Percentiles rank a stretch among this genome's conserved stretches.
Conservation (phyloP, 75 land plant species). For the Pseudotsuga menziesii region DNA sequence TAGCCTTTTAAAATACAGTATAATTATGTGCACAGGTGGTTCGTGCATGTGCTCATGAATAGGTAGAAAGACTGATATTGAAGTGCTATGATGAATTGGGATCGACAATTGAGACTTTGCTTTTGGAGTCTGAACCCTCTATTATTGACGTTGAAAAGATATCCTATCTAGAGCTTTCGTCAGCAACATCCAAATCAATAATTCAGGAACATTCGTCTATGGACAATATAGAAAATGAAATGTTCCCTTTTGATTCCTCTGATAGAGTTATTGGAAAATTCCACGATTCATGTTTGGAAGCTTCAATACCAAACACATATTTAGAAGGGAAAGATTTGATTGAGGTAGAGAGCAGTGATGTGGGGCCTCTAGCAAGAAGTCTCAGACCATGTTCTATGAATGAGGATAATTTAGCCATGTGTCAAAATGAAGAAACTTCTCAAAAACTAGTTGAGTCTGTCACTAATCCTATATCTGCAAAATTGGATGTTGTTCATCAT, state of each 20-base stretch:
- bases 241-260: background rate
- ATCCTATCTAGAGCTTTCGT: slow-evolving; percentile 29
- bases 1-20: background rate
- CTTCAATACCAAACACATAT: background rate
- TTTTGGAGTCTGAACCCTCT: slow-evolving; percentile 47
- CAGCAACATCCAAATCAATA: slow-evolving; percentile 18
- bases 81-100: slow-evolving; percentile 73
- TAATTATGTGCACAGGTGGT: slow-evolving; percentile 52
- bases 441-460: slow-evolving; percentile 29
- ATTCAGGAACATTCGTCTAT: slow-evolving; percentile 15
- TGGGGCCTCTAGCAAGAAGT: slow-evolving; percentile 7
- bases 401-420: slow-evolving; percentile 19
- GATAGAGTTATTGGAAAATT: background rate
- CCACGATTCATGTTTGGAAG: slow-evolving; percentile 17
- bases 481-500: slow-evolving; percentile 92
- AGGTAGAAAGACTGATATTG: slow-evolving; percentile 83
- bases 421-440: slow-evolving; percentile 20
- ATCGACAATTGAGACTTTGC: slow-evolving; percentile 52
- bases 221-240: slow-evolving; percentile 5
- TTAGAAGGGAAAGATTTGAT: slow-evolving; percentile 13
- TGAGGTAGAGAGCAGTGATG: background rate
- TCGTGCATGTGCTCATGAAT: slow-evolving; percentile 96
- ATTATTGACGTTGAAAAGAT: slow-evolving; percentile 44
- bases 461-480: slow-evolving; percentile 74
- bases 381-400: background rate